phyloP scores from a whole-genome alignment of 2,329 filamentous ascomycete genomes.

The Botryotinia convoluta region DNA sequence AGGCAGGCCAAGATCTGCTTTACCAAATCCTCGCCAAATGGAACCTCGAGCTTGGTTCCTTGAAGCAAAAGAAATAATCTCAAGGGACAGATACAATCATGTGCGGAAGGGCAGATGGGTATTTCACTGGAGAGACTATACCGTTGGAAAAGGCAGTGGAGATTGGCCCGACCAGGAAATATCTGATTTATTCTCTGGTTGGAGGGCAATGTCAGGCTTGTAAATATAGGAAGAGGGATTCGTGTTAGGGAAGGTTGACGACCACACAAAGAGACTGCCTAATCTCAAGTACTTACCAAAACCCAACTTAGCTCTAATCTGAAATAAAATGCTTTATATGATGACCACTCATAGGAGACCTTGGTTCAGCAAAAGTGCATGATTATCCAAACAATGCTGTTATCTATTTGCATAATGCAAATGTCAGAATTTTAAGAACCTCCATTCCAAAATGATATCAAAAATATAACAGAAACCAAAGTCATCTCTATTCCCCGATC shows the following conservation, averaged over 20 bases:
- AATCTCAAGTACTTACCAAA: background rate
- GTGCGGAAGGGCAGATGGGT: background rate
- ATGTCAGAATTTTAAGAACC: background rate
- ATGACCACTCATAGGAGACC: background rate
- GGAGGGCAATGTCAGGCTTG: background rate
- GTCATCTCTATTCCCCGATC: background rate
- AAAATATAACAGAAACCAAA: background rate
- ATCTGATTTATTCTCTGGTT: background rate
- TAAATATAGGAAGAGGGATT: too few relatives aligned
- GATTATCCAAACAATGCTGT: too few relatives aligned
- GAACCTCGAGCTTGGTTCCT: background rate
- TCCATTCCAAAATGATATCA: background rate
- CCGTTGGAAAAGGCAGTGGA: background rate
- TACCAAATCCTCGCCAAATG: constrained; percentile 1
- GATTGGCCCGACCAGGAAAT: background rate
- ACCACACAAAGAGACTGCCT: background rate
- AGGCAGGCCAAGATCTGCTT: background rate
- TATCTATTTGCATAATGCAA: too few relatives aligned
- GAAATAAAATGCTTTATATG: background rate
- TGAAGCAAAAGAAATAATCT: background rate
- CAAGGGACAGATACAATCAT: background rate
- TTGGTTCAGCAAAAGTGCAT: background rate
- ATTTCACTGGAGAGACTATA: background rate
- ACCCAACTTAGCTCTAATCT: background rate
- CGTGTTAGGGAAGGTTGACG: background rate